These are phyloP conservation scores for Schizosaccharomyces cryophilus DNA, from an alignment of 805 yeast genomes.

Conservation along the genomic window DNA sequence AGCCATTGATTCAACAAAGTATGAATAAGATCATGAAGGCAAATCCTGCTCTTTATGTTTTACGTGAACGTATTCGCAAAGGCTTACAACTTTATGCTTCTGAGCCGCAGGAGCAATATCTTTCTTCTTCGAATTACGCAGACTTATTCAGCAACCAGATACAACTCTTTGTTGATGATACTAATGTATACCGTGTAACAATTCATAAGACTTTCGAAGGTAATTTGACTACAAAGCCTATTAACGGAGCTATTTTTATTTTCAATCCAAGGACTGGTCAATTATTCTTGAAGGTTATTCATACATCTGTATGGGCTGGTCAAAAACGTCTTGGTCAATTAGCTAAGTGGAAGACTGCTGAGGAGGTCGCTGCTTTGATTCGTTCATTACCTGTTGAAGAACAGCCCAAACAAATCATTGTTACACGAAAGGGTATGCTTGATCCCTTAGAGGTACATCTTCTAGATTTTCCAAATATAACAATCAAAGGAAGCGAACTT, in stretches of 20 bases:
- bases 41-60: conserved; percentile 74
- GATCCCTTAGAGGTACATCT: conserved; percentile 93
- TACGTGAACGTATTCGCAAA: conserved; percentile 80
- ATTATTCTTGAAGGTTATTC: conserved; percentile 65
- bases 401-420: conserved; percentile 80
- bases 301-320: conserved; percentile 90
- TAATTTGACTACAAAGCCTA: conserved; percentile 70
- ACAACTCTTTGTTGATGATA: conserved; percentile 53
- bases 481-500: conserved; percentile 71
- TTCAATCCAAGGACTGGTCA: conserved; percentile 82
- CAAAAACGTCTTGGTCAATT: conserved; percentile 80
- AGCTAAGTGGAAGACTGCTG: conserved; percentile 96
- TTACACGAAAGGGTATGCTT: conserved; percentile 67
- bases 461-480: conserved; percentile 84
- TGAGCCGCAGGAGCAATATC: conserved; percentile 74
- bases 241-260: conserved; percentile 79
- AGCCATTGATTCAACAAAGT: conserved; percentile 70
- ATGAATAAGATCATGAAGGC: conserved; percentile 85
- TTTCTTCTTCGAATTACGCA: conserved; percentile 71
- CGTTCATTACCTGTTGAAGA: conserved; percentile 79
- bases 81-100: conserved; percentile 84
- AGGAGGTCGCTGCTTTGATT: conserved; percentile 77
- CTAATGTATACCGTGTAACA: conserved; percentile 78
- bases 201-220: conserved; percentile 85
- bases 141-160: conserved; percentile 64